phyloP scores from a whole-genome alignment of 2,329 filamentous ascomycete species.

The Ophiostoma australiae region DNA sequence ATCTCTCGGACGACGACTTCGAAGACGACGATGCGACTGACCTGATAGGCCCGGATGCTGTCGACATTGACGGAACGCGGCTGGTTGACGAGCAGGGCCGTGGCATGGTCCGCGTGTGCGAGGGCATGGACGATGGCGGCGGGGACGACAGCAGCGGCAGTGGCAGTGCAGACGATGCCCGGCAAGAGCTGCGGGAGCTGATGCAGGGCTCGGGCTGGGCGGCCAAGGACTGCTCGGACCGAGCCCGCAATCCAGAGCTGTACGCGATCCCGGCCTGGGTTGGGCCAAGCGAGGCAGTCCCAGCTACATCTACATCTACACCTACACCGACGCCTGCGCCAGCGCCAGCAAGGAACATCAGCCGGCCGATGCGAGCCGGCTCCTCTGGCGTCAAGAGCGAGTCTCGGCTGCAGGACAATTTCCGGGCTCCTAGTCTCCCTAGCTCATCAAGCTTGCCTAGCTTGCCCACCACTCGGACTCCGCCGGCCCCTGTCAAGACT shows the following conservation, averaged over 20 bases:
- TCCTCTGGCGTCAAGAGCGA: neutral
- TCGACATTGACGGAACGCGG: conserved; percentile 58
- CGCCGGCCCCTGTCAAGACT: neutral
- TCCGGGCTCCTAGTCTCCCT: too few relatives aligned
- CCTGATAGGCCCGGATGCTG: conserved; percentile 46
- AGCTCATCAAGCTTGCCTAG: too few relatives aligned
- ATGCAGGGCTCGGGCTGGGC: conserved; percentile 35
- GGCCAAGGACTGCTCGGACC: neutral
- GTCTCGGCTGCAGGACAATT: neutral
- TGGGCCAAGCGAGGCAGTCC: neutral
- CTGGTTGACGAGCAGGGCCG: conserved; percentile 63
- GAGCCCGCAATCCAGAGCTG: neutral
- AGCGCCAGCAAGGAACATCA: neutral
- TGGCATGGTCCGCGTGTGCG: conserved; percentile 69
- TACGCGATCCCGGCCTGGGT: conserved; percentile 1
- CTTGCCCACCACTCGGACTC: too few relatives aligned
- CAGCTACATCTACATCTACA: neutral
- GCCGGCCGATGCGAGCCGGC: neutral
- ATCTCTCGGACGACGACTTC: conserved; percentile 41
- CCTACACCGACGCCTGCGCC: neutral
- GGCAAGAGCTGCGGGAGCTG: conserved; percentile 63
- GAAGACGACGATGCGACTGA: conserved; percentile 48
- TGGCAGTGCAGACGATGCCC: neutral
- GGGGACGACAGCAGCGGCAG: neutral
- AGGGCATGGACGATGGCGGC: conserved; percentile 56